phyloP scores from a whole-genome alignment of 2,329 filamentous ascomycete genomes.

The Delphinella strobiligena region DNA sequence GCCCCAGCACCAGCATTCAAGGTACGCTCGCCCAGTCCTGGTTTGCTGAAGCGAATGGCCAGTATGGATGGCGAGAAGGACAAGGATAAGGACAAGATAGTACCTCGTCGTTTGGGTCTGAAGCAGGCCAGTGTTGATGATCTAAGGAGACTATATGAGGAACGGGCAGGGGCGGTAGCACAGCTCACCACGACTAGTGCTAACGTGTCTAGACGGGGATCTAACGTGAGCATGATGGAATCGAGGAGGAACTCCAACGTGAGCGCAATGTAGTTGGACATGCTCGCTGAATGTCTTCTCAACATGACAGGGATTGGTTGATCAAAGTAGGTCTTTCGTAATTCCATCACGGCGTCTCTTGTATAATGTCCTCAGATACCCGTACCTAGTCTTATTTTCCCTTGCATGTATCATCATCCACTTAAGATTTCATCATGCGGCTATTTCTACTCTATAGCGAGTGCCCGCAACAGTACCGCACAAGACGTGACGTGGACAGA shows the following conservation, averaged over 20 bases:
- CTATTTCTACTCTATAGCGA: too few relatives aligned
- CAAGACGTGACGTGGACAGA: constrained; percentile 11
- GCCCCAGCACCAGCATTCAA: constrained; percentile 11
- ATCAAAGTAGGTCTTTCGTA: too few relatives aligned
- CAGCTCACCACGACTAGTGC: constrained; percentile 2
- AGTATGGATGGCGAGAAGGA: constrained; percentile 24
- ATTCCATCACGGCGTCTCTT: too few relatives aligned
- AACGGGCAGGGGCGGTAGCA: constrained; percentile 28
- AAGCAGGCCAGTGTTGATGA: constrained; percentile 36
- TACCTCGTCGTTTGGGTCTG: constrained; percentile 27
- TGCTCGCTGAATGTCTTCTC: too few relatives aligned
- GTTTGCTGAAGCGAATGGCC: constrained; percentile 34
- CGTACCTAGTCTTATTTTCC: not conserved
- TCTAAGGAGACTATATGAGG: constrained; percentile 35
- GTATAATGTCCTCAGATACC: not conserved
- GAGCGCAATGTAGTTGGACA: too few relatives aligned
- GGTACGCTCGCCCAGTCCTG: constrained; percentile 25
- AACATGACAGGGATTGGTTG: too few relatives aligned
- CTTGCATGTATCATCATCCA: not conserved
- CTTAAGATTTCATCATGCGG: too few relatives aligned
- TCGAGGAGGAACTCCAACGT: not conserved
- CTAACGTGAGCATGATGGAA: not conserved
- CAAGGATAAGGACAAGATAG: not conserved
- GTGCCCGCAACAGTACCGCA: constrained; percentile 1
- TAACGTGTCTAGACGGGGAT: not conserved